Conservation (phyloP, 306 rosid genomes). For the Neltuma alba region DNA sequence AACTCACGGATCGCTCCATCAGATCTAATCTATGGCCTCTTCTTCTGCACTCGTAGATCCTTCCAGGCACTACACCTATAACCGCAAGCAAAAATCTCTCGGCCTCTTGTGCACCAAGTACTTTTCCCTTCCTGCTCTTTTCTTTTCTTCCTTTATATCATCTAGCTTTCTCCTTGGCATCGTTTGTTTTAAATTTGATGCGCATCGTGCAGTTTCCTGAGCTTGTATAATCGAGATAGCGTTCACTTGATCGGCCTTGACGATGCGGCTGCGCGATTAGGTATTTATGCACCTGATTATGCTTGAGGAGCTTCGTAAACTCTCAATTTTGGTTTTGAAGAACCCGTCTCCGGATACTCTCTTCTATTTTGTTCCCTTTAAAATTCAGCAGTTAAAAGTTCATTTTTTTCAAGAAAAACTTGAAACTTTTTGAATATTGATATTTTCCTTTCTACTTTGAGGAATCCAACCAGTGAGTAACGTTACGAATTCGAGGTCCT, state of each 20-base stretch:
- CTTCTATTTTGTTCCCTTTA: neutral
- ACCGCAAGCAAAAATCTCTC: constrained; percentile 70
- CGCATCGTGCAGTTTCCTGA: constrained; percentile 54
- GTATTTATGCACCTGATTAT: constrained; percentile 32
- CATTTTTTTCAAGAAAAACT: neutral
- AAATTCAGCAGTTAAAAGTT: neutral
- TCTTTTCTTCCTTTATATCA: neutral
- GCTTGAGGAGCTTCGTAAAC: neutral
- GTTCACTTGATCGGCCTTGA: constrained; percentile 80
- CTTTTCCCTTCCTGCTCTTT: neutral
- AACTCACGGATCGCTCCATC: neutral
- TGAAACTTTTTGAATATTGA: neutral
- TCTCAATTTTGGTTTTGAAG: neutral
- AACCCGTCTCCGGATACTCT: neutral
- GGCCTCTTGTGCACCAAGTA: constrained; percentile 97
- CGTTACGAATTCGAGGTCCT: neutral
- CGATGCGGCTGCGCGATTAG: constrained; percentile 83
- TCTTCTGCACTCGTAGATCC: constrained; percentile 43
- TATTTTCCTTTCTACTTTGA: neutral
- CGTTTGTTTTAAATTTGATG: neutral
- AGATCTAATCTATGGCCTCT: constrained; percentile 45
- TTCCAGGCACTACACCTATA: constrained; percentile 50
- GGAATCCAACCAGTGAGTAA: neutral
- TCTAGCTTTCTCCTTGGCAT: neutral
- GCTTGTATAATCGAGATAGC: constrained; percentile 71